Evolutionary conservation across 805 yeast genomes (phyloP).

Genomic region (Teunomyces lycoperdinae): DNA sequence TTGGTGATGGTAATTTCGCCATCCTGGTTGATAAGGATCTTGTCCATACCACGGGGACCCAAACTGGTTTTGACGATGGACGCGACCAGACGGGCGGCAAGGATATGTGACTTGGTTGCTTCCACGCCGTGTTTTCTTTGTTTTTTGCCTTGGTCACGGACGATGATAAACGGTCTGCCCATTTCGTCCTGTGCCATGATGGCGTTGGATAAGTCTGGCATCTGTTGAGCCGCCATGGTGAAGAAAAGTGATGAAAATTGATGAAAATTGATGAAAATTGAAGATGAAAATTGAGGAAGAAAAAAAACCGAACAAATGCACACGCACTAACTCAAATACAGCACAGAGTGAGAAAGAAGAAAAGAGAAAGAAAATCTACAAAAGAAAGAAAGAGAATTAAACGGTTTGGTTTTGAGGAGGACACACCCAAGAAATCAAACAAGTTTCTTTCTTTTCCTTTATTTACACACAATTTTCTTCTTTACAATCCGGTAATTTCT

Average conservation of each 20-base stretch:
- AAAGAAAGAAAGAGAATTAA: too few species aligned
- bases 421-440: too few species aligned
- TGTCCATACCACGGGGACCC: conserved; percentile 98
- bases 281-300: neutral
- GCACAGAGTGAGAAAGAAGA: too few species aligned
- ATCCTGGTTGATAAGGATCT: conserved; percentile 90
- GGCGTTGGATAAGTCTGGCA: conserved; percentile 97
- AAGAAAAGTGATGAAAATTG: neutral
- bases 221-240: conserved; percentile 18
- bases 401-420: too few species aligned
- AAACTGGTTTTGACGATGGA: conserved; percentile 87
- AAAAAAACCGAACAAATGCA: neutral
- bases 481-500: too few species aligned
- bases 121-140: conserved; percentile 55
- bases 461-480: too few species aligned
- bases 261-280: neutral
- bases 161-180: conserved; percentile 98
- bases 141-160: conserved; percentile 79
- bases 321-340: too few species aligned
- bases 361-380: too few species aligned
- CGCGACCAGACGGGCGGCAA: conserved; percentile 94
- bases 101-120: conserved; percentile 72
- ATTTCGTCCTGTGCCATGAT: conserved; percentile 98
- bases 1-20: conserved; percentile 98
- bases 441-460: too few species aligned